Conservation (phyloP, 768 basidiomycete species). For the Paxillus ammoniavirescens region DNA sequence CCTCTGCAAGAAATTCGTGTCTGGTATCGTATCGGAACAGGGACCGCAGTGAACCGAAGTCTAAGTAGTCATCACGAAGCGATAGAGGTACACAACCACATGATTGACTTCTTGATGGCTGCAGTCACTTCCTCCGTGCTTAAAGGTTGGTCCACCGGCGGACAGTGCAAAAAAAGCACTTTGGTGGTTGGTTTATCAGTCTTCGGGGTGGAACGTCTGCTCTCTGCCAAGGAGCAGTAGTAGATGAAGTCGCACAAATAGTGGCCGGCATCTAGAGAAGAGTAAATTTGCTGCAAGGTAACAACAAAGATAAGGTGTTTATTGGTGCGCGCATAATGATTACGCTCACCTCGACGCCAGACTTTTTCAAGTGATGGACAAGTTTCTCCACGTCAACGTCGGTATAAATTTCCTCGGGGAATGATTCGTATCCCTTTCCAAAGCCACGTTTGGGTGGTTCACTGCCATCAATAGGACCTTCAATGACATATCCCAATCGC, state of each 20-base stretch:
- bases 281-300: conserved; percentile 55
- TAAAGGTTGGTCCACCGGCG: conserved; percentile 63
- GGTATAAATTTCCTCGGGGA: conserved; percentile 35
- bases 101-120: conserved; percentile 57
- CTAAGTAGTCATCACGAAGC: conserved; percentile 12
- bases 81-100: conserved; percentile 48
- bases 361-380: conserved; percentile 34
- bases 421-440: conserved; percentile 35
- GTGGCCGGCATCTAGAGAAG: conserved; percentile 75
- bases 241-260: conserved; percentile 77
- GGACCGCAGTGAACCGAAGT: not conserved
- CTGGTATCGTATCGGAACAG: conserved; percentile 12
- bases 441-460: conserved; percentile 36
- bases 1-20: conserved; percentile 8
- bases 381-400: conserved; percentile 35
- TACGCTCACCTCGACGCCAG: conserved; percentile 30
- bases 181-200: conserved; percentile 32
- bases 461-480: conserved; percentile 23
- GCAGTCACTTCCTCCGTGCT: conserved; percentile 67
- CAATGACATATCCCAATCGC: conserved; percentile 28
- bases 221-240: conserved; percentile 73
- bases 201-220: conserved; percentile 41
- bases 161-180: conserved; percentile 72
- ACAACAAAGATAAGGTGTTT: conserved; percentile 2
- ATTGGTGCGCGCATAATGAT: not conserved